These are phyloP conservation scores for Gossypium turneri DNA, from an alignment of 345 rosid genomes.

Conservation along the genomic window DNA sequence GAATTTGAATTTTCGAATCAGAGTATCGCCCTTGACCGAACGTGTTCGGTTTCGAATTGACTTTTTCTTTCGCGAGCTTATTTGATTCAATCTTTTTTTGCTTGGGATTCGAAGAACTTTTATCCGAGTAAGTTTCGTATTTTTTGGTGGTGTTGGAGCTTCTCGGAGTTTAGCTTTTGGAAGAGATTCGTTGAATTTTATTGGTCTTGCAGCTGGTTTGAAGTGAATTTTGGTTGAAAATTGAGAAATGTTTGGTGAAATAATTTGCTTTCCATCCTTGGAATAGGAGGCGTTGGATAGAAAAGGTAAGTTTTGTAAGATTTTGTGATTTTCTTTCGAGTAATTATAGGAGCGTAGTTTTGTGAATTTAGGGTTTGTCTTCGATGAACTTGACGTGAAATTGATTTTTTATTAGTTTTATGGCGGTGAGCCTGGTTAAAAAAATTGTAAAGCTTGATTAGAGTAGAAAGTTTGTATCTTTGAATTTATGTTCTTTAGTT, in stretches of 20 bases:
- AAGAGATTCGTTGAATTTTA: slow-evolving; percentile 1
- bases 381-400: not conserved
- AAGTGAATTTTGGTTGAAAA: not conserved
- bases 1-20: not conserved
- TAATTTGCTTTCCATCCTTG: not conserved
- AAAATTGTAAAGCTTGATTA: not conserved
- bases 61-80: not conserved
- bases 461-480: not conserved
- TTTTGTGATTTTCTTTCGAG: not conserved
- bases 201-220: not conserved
- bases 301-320: not conserved
- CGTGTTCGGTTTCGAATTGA: not conserved
- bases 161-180: not conserved
- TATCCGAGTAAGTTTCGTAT: not conserved
- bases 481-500: not conserved
- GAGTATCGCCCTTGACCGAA: not conserved
- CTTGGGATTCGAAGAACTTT: not conserved
- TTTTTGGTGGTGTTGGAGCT: not conserved
- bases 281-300: not conserved
- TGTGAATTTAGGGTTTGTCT: not conserved
- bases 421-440: not conserved
- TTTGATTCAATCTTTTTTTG: not conserved
- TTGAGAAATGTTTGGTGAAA: not conserved
- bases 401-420: not conserved
- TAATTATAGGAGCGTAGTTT: not conserved